These are phyloP conservation scores for Debaryomyces coudertii DNA, from an alignment of 1,139 yeast species.

Conservation along the genomic window DNA sequence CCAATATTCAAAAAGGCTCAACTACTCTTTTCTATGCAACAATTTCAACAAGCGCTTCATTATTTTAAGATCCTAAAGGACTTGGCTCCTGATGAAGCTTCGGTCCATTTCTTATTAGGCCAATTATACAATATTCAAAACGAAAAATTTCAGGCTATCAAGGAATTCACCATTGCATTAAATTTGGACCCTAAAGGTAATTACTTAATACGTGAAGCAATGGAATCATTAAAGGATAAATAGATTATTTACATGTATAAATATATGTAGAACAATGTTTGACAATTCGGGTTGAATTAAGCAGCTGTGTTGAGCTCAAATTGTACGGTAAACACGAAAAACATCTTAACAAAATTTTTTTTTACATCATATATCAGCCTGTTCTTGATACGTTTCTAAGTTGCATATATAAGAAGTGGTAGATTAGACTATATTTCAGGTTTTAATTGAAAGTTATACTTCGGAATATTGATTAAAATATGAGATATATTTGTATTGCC, in stretches of 20 bases:
- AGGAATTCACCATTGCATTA: conserved; percentile 86
- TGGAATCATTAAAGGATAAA: conserved; percentile 54
- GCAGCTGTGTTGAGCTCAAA: not conserved
- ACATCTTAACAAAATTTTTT: not conserved
- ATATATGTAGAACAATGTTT: not conserved
- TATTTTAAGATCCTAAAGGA: conserved; percentile 73
- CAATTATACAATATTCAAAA: conserved; percentile 80
- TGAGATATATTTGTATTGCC: conserved; percentile 3
- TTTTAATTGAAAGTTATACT: not conserved
- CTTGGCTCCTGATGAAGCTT: conserved; percentile 92
- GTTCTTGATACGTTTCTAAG: not conserved
- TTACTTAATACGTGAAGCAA: conserved; percentile 81
- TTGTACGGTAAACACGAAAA: conserved; percentile 1
- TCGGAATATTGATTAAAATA: not conserved
- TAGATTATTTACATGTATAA: conserved; percentile 5
- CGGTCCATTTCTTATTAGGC: conserved; percentile 87
- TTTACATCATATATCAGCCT: not conserved
- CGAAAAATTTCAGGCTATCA: conserved; percentile 76
- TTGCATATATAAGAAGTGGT: not conserved
- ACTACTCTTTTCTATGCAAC: conserved; percentile 69
- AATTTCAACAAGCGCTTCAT: conserved; percentile 69
- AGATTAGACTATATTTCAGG: not conserved
- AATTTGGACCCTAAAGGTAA: conserved; percentile 94
- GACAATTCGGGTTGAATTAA: conserved; percentile 1
- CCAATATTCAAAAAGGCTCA: conserved; percentile 92